These are phyloP conservation scores for Vachellia pachyceras DNA, from an alignment of 306 rosid species.

Conservation along the genomic window DNA sequence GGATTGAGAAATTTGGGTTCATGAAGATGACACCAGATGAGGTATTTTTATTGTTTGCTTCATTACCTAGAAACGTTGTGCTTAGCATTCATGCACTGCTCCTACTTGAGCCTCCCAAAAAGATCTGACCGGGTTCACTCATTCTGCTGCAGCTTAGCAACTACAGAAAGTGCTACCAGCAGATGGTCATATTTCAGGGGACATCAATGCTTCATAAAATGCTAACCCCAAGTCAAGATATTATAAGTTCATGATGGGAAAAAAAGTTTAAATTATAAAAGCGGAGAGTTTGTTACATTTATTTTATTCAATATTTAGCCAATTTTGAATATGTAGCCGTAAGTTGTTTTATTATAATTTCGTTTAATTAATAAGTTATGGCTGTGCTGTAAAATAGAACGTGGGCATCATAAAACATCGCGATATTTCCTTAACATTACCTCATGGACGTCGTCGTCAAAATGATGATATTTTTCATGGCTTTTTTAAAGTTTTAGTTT, in stretches of 20 bases:
- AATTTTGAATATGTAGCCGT: constrained; percentile 27
- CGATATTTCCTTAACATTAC: neutral
- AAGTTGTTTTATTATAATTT: constrained; percentile 31
- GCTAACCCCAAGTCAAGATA: constrained; percentile 68
- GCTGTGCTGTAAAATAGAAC: neutral
- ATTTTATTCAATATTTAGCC: constrained; percentile 29
- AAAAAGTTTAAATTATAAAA: constrained; percentile 24
- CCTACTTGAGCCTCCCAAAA: neutral
- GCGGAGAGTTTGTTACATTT: constrained; percentile 35
- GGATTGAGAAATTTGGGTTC: constrained; percentile 89
- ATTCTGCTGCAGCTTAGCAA: constrained; percentile 65
- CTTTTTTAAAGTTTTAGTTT: too few relatives aligned
- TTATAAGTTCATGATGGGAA: constrained; percentile 40
- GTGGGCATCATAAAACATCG: neutral
- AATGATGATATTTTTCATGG: neutral
- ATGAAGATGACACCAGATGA: constrained; percentile 73
- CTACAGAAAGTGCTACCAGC: constrained; percentile 77
- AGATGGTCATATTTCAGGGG: constrained; percentile 88
- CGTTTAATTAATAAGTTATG: constrained; percentile 16
- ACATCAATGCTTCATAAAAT: constrained; percentile 86
- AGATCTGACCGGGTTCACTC: constrained; percentile 26
- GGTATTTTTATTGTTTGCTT: constrained; percentile 51
- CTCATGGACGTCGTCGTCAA: neutral
- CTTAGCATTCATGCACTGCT: constrained; percentile 15
- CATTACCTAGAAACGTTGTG: neutral